Base-by-base conservation (phyloP, 495 filamentous ascomycete species). In the Penicillium mononematosum region DNA sequence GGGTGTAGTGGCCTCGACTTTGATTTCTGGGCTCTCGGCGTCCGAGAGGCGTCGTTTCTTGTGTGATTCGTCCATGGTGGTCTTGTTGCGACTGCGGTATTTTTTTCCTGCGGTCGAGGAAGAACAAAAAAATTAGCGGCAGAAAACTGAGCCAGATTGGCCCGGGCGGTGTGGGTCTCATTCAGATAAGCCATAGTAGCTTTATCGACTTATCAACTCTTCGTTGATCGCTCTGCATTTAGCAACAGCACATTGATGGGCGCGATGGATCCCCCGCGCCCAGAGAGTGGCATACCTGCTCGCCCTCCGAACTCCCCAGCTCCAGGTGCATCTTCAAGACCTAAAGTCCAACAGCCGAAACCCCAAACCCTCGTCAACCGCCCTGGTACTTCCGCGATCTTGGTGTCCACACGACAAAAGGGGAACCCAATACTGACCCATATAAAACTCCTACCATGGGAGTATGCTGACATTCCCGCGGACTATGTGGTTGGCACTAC, bases 381-480 rank as follows among this genome's bases (percentile, higher is more conserved):
- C 52, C 78, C 85, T 27, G 84, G 81, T 0, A 85, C 90, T 3
- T 90, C 87, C 17, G 83, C 89, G 14, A 92, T 97, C 51, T 79
- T 95, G 31, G 92, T 97, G 25, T 95, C 91, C 5, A 78, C 83
- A 14, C 80, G 87, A 58, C 92, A 98, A 68, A 96, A 96, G 70
- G 94, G 95, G 44, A 99, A 99, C 68, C 95, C 95, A 0, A 88
- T 96, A 50, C 76, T 99, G 45, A 87, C 88, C 55, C 81, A 88
- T 67, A 80, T 99, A 50, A 85, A 85, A 48, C 84, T 87, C 4
- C 72, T 96, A n/a, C 83, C 92, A 1, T 99, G 94, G 94, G 94
- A 98, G 72, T 99, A 96, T 68, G 89, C 89, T 41, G 92, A 97
- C 68, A 96, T 96, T 9, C 88, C 88, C 0, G 89, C 93, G 17